Evolutionary conservation across 192 early-diverging fungal species (phyloP).

Genomic region (Coemansia sp.): DNA sequence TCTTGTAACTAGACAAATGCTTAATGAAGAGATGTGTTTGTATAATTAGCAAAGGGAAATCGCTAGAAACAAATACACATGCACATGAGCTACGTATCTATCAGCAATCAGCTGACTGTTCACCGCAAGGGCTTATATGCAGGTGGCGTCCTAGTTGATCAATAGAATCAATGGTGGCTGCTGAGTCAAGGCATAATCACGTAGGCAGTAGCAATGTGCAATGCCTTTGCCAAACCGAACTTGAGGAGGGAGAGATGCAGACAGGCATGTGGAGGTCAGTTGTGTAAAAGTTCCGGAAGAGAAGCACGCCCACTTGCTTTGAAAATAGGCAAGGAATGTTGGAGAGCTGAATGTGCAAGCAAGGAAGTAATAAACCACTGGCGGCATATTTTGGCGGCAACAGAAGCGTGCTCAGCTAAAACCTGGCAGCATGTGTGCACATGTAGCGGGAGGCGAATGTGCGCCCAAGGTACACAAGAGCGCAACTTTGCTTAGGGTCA

Average conservation of each 20-base stretch:
- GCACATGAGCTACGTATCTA: background rate
- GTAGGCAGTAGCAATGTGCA: background rate
- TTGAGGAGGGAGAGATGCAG: background rate
- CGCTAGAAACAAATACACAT: background rate
- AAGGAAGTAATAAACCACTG: background rate
- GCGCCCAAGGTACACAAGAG: background rate
- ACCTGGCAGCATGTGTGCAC: background rate
- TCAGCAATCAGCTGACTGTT: background rate
- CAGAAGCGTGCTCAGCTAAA: background rate
- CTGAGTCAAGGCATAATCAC: background rate
- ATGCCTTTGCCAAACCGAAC: background rate
- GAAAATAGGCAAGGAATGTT: background rate
- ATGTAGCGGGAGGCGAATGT: background rate
- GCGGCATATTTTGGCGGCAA: background rate
- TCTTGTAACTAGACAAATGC: conserved; percentile 45
- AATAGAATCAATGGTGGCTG: background rate
- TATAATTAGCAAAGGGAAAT: background rate
- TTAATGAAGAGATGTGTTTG: background rate
- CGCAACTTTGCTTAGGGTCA: background rate
- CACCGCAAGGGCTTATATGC: background rate
- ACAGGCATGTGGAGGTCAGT: background rate
- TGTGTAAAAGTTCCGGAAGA: background rate
- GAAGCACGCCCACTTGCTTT: background rate
- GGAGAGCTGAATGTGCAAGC: background rate
- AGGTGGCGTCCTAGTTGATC: background rate